phyloP scores from a whole-genome alignment of 257 asterid genomes.

The Nemophila menziesii region DNA sequence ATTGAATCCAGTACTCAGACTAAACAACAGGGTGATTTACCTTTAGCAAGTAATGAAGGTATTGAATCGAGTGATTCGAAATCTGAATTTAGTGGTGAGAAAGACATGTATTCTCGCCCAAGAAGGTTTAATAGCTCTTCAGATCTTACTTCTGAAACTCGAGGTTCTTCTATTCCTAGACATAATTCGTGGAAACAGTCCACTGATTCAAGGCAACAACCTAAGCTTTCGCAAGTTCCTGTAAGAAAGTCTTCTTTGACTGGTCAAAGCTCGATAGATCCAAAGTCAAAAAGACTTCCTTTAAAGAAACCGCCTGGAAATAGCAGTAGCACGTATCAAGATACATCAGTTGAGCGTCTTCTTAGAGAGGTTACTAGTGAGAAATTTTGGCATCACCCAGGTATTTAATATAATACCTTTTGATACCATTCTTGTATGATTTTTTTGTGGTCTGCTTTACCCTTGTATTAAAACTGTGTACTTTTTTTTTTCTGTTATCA shows the following conservation, averaged over 20 bases:
- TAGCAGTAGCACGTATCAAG: constrained; percentile 59
- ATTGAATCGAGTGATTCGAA: constrained; percentile 51
- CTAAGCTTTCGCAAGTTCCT: constrained; percentile 38
- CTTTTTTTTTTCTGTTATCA: constrained; percentile 29
- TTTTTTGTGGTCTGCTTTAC: not conserved
- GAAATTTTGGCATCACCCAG: constrained; percentile 94
- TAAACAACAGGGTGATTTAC: constrained; percentile 43
- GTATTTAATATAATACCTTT: constrained; percentile 21
- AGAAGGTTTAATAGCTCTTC: constrained; percentile 38
- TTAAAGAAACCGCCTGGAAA: constrained; percentile 46
- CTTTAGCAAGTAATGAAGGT: constrained; percentile 35
- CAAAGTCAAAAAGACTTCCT: constrained; percentile 46
- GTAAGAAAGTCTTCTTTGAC: constrained; percentile 48
- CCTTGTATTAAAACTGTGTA: not conserved
- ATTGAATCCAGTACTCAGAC: no score
- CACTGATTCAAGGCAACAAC: constrained; percentile 18
- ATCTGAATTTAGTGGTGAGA: constrained; percentile 64
- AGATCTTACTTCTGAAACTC: constrained; percentile 55
- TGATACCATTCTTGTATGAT: not conserved
- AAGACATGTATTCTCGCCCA: no score
- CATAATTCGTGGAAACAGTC: constrained; percentile 73
- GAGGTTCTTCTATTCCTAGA: constrained; percentile 38
- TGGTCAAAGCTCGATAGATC: constrained; percentile 38
- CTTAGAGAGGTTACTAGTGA: constrained; percentile 94
- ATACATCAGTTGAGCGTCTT: constrained; percentile 93